Evolutionary conservation across 148 eudicot species (phyloP), one percentile per base, ranked within the genome.

Genomic region (Silene conica): DNA sequence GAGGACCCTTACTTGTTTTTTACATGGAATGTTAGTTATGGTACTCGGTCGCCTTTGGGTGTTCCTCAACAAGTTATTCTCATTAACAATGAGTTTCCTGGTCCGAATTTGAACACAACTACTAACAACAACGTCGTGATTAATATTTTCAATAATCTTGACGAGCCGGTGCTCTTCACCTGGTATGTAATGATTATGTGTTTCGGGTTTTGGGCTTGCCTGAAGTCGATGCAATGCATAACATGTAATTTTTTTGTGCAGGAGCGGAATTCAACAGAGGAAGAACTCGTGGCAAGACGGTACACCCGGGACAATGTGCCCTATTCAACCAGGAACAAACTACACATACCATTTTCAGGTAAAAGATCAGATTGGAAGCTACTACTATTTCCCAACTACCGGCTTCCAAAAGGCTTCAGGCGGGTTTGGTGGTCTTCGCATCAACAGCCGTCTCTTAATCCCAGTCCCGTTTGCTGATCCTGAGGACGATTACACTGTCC

Each of bases 261-360:
- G 85, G 94, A 79, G 73, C 54, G 94, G 94, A 6, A 68, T 89
- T 63, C 88, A 89, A 23, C 91, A 86, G 45, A 81, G 89, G 79
- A 89, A 85, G 78, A 89, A 87, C 58, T 86, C 89, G 0, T 89
- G 94, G 94, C 83, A 82, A 74, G 93, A 89, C 12, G 93, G 93
- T 2, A 77, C 79, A 50, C 80, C 78, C 0, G 93, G 93, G 0
- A 87, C 93, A 0, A 84, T 46, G 80, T 89, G 93, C 71, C 89
- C 93, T 9, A 87, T 87, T 26, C 74, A 16, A 34, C 89, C 94
- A 3, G 91, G 91, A 0, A 77, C 82, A 21, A 87, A 89, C 80
- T 87, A 57, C 80, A 89, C 94, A 5, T 89, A 89, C 69, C 80
- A 67, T 4, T 83, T 89, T 81, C 90, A 87, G 59, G 88, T 85